phyloP scores from a whole-genome alignment of 2,329 filamentous ascomycete species.

The Ascochyta viciae-villosae region DNA sequence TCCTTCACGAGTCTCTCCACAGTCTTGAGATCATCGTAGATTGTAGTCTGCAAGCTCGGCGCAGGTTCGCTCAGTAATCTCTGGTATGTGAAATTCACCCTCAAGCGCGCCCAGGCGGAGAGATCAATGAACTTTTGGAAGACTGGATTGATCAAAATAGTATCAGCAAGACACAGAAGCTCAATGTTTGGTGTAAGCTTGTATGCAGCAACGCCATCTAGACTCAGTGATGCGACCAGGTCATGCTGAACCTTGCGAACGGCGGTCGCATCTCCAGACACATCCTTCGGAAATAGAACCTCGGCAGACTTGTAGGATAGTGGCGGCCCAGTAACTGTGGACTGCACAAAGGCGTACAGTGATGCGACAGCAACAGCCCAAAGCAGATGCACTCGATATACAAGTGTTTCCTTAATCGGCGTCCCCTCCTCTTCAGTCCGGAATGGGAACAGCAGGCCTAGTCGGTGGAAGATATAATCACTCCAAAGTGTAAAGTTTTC shows the following conservation, averaged over 20 bases:
- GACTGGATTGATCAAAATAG: conserved; percentile 59
- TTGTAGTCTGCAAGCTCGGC: conserved; percentile 63
- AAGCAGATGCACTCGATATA: conserved; percentile 52
- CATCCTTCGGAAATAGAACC: conserved; percentile 57
- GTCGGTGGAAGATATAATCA: conserved; percentile 55
- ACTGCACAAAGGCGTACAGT: conserved; percentile 81
- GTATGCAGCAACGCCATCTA: conserved; percentile 89
- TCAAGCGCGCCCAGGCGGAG: conserved; percentile 69
- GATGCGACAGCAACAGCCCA: conserved; percentile 70
- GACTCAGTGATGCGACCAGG: conserved; percentile 73
- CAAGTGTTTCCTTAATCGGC: conserved; percentile 38
- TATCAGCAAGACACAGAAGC: conserved; percentile 78
- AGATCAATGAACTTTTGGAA: conserved; percentile 54
- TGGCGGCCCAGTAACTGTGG: conserved; percentile 86
- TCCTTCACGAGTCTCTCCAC: conserved; percentile 56
- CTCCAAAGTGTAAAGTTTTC: conserved; percentile 52
- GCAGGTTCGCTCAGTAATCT: conserved; percentile 69
- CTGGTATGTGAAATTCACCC: conserved; percentile 77
- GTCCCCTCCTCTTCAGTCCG: conserved; percentile 33
- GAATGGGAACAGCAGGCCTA: conserved; percentile 48
- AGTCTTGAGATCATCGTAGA: conserved; percentile 66
- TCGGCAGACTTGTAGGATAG: conserved; percentile 65
- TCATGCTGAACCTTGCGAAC: conserved; percentile 55
- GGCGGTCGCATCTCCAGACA: conserved; percentile 45
- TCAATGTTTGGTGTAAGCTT: conserved; percentile 83